A percentile compares a stretch with the other conserved stretches of the same genome.
Evolutionary conservation across 2,329 filamentous ascomycete genomes (phyloP).

Genomic region (Akanthomyces lecanii): DNA sequence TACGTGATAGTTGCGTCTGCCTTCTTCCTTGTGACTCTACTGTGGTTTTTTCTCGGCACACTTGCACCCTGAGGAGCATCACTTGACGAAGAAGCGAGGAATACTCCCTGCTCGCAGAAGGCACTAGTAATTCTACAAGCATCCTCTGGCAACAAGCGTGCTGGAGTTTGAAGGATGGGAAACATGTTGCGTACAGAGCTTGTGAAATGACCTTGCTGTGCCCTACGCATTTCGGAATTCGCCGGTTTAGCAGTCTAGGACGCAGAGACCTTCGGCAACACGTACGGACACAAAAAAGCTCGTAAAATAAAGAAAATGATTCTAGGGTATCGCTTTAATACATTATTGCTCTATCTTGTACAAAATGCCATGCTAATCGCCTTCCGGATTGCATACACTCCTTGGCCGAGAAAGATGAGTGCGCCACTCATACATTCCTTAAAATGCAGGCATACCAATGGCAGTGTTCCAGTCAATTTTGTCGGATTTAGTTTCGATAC

Average conservation of each 20-base stretch:
- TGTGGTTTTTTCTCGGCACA: background rate
- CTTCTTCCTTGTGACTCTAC: background rate
- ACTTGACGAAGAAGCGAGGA: background rate
- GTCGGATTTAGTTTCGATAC: constrained; percentile 11
- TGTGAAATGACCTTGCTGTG: too few species aligned
- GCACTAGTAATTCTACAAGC: too few species aligned
- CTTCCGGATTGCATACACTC: background rate
- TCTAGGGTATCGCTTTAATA: constrained; percentile 1
- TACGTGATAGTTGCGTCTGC: background rate
- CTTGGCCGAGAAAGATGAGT: background rate
- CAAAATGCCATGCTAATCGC: background rate
- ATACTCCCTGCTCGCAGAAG: too few species aligned
- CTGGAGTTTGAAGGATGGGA: too few species aligned
- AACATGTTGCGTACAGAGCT: too few species aligned
- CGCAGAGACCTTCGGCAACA: too few species aligned
- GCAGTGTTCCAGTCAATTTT: constrained; percentile 15
- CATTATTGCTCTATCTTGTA: background rate
- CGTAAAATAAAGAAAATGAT: background rate
- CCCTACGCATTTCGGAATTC: too few species aligned
- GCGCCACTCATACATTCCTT: background rate
- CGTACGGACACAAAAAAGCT: too few species aligned
- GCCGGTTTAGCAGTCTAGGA: too few species aligned
- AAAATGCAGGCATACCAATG: constrained; percentile 11
- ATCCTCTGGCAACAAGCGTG: too few species aligned
- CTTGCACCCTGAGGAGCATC: background rate